These are phyloP conservation scores for Allomyces macrogynus DNA, from an alignment of 192 early-diverging fungal species.

Conservation along the genomic window DNA sequence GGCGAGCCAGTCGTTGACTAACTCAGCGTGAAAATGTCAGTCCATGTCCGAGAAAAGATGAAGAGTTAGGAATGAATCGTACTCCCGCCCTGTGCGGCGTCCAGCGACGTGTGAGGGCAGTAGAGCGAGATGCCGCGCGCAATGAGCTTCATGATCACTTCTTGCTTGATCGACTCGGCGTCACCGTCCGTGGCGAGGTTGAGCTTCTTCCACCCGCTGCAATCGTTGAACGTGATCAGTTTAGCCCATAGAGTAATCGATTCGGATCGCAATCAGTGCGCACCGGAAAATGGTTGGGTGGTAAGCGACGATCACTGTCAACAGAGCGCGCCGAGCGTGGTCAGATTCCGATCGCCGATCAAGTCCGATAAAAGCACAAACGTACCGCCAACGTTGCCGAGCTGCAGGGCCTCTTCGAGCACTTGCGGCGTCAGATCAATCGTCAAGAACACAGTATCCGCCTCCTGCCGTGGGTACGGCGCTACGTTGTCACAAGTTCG, in stretches of 20 bases:
- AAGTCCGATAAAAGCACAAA: too few relatives aligned
- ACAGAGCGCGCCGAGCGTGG: too few relatives aligned
- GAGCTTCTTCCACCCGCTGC: slow-evolving; percentile 14
- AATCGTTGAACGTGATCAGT: too few relatives aligned
- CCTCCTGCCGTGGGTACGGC: slow-evolving; percentile 47
- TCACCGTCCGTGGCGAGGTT: slow-evolving; percentile 57
- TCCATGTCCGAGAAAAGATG: too few relatives aligned
- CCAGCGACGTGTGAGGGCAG: slow-evolving; percentile 78
- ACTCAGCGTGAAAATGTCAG: too few relatives aligned
- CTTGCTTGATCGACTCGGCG: slow-evolving; percentile 36
- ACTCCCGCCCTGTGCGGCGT: slow-evolving; percentile 14
- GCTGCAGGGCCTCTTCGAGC: slow-evolving; percentile 44
- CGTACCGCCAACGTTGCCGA: background rate
- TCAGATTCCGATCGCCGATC: too few relatives aligned
- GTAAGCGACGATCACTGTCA: slow-evolving; percentile 62
- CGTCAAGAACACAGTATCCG: slow-evolving; percentile 63
- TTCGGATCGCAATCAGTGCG: background rate
- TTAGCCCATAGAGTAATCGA: too few relatives aligned
- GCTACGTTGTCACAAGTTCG: slow-evolving; percentile 12
- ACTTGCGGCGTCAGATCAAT: slow-evolving; percentile 73
- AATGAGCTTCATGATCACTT: slow-evolving; percentile 55
- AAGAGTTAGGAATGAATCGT: background rate
- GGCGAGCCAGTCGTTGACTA: slow-evolving; percentile 84
- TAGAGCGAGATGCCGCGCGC: slow-evolving; percentile 72
- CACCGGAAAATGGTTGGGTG: slow-evolving; percentile 75